phyloP scores from a whole-genome alignment of 345 rosid species.

The Orychophragmus violaceus region DNA sequence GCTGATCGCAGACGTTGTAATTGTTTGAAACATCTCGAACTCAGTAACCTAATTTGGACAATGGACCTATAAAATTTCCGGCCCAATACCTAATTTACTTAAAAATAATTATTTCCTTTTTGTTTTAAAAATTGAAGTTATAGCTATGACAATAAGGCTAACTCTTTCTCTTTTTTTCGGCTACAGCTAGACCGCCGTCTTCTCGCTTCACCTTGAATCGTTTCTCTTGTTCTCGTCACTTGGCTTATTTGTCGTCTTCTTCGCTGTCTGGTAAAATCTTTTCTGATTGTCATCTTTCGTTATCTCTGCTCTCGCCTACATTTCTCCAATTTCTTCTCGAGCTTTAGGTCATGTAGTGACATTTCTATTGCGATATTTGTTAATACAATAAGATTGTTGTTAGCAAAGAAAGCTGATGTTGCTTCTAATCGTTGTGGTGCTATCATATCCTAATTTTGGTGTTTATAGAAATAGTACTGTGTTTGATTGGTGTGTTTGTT shows the following conservation, averaged over 20 bases:
- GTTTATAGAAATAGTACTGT: no score
- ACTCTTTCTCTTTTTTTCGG: conserved; percentile 46
- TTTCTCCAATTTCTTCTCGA: background rate
- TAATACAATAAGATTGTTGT: background rate
- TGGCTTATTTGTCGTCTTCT: conserved; percentile 11
- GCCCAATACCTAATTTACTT: conserved; percentile 1
- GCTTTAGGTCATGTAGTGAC: background rate
- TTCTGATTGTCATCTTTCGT: background rate
- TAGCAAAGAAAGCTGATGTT: background rate
- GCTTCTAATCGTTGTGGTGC: background rate
- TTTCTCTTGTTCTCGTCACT: conserved; percentile 24
- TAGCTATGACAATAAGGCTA: conserved; percentile 19
- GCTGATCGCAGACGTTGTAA: no score
- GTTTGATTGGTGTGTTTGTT: no score
- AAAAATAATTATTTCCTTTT: background rate
- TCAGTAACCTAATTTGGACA: background rate
- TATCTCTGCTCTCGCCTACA: background rate
- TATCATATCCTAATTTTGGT: background rate
- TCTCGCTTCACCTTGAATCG: conserved; percentile 35
- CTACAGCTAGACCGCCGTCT: conserved; percentile 34
- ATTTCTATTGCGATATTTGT: background rate
- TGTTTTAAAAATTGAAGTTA: background rate
- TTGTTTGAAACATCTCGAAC: background rate
- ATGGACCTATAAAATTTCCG: background rate
- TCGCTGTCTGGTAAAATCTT: conserved; percentile 40